These are phyloP conservation scores for Vigna radiata DNA, from an alignment of 306 rosid genomes.

Conservation along the genomic window DNA sequence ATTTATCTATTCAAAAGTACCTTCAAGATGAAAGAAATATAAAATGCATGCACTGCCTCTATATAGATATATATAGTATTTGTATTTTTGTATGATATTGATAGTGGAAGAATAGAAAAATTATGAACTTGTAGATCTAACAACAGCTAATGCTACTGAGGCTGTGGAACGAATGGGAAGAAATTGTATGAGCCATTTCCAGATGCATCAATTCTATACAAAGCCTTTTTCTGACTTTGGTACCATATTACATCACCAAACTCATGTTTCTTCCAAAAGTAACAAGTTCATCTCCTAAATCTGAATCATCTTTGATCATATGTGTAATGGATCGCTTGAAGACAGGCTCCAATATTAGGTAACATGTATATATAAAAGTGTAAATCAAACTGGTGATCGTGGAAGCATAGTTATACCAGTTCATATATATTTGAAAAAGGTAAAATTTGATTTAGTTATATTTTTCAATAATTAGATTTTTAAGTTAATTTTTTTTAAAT, in stretches of 20 bases:
- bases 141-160: constrained; percentile 32
- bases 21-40: no score
- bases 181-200: constrained; percentile 62
- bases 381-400: no score
- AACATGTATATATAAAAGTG: constrained; percentile 47
- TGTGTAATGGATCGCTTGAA: constrained; percentile 70
- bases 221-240: constrained; percentile 60
- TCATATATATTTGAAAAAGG: no score
- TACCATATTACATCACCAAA: constrained; percentile 71
- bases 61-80: no score
- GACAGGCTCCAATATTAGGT: constrained; percentile 58
- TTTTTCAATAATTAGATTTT: no score
- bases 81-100: no score
- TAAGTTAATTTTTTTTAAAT: no score
- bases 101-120: no score
- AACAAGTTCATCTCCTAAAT: constrained; percentile 58
- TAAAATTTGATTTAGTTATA: no score
- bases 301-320: constrained; percentile 50
- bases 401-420: no score
- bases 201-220: constrained; percentile 57
- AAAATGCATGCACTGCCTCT: no score
- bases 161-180: constrained; percentile 52
- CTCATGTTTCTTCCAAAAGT: constrained; percentile 63
- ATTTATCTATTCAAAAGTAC: no score
- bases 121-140: constrained; percentile 51